These are phyloP conservation scores for Cardamine resedifolia DNA, from an alignment of 345 rosid species.

Conservation along the genomic window DNA sequence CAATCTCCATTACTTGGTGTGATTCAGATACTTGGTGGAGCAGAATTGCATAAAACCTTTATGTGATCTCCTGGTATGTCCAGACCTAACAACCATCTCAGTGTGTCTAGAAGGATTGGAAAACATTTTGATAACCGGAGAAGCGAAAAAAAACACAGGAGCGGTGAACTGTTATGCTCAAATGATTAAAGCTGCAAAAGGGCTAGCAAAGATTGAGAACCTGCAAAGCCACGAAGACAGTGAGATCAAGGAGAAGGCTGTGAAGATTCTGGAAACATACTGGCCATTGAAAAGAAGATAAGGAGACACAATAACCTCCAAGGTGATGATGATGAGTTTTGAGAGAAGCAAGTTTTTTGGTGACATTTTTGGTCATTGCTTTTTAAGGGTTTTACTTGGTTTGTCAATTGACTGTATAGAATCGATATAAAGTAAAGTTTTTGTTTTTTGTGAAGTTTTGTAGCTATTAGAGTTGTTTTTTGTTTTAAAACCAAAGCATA, in stretches of 20 bases:
- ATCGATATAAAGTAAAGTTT: too few relatives aligned
- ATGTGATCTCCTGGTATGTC: conserved; percentile 63
- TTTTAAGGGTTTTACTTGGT: background rate
- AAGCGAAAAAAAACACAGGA: conserved; percentile 50
- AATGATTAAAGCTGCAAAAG: conserved; percentile 60
- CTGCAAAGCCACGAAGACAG: conserved; percentile 55
- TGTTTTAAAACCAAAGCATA: background rate
- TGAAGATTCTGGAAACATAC: conserved; percentile 60
- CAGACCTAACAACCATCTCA: conserved; percentile 51
- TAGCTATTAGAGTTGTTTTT: background rate
- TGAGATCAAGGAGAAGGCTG: conserved; percentile 46
- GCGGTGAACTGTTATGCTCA: conserved; percentile 49
- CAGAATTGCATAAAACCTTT: conserved; percentile 66
- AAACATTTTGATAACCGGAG: conserved; percentile 63
- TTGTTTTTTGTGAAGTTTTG: background rate
- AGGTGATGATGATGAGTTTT: conserved; percentile 17
- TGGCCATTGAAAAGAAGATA: conserved; percentile 57
- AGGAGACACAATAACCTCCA: conserved; percentile 48
- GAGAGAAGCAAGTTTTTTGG: background rate
- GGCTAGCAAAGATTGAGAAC: conserved; percentile 59
- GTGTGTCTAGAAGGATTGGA: conserved; percentile 61
- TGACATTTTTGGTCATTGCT: background rate
- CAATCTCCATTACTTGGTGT: background rate
- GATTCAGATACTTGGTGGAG: conserved; percentile 49
- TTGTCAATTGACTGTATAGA: background rate